Evolutionary conservation across 257 asterid genomes (phyloP).

Genomic region (Plectranthus barbatus): DNA sequence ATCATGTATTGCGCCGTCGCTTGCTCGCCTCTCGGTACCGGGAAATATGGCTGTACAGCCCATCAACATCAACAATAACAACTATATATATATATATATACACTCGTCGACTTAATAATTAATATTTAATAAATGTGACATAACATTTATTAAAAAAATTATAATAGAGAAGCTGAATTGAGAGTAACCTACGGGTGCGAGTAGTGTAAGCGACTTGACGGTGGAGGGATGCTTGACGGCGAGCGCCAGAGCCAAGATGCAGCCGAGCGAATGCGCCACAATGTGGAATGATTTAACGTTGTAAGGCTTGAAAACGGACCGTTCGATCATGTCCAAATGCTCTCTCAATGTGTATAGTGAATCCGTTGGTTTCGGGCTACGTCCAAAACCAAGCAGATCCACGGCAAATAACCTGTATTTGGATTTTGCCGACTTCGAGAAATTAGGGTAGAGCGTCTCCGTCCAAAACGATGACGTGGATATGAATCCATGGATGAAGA

Average conservation of each 20-base stretch:
- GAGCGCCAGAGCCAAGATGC: slow-evolving; percentile 90
- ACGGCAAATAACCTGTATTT: slow-evolving; percentile 78
- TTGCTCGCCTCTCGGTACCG: slow-evolving; percentile 69
- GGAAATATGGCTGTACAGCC: slow-evolving; percentile 83
- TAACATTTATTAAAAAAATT: too few species aligned
- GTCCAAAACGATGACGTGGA: slow-evolving; percentile 91
- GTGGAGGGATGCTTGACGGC: slow-evolving; percentile 65
- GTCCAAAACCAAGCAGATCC: slow-evolving; percentile 85
- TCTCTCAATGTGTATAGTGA: slow-evolving; percentile 76
- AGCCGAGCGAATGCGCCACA: slow-evolving; percentile 92
- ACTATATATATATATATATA: too few species aligned
- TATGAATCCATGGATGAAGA: slow-evolving; percentile 90
- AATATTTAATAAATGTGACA: too few species aligned
- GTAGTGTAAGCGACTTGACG: slow-evolving; percentile 72
- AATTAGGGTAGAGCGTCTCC: slow-evolving; percentile 79
- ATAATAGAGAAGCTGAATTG: too few species aligned
- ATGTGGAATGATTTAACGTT: slow-evolving; percentile 79
- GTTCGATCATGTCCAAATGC: slow-evolving; percentile 86
- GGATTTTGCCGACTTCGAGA: slow-evolving; percentile 54
- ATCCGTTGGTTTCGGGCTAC: slow-evolving; percentile 85
- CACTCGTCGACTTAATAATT: too few species aligned
- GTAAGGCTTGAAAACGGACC: slow-evolving; percentile 57
- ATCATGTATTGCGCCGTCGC: slow-evolving; percentile 81
- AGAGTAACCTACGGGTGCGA: slow-evolving; percentile 65
- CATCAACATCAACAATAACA: background rate